A percentile compares a stretch with the other conserved stretches of the same genome.
Conservation (phyloP, 208 protist genomes). For the Trypanosoma avium region DNA sequence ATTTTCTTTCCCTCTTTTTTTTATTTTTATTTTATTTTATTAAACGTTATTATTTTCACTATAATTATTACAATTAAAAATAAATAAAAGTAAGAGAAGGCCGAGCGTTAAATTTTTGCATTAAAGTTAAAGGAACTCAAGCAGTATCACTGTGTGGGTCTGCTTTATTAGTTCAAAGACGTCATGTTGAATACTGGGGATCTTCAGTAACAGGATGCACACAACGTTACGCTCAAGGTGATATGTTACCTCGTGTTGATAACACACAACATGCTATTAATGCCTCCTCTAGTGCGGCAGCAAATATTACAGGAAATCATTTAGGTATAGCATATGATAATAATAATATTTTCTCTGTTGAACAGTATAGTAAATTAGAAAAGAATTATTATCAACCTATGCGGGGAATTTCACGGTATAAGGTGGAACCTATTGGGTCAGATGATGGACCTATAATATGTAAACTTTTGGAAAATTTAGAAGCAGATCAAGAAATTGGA, state of each 20-base stretch:
- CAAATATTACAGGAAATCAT: constrained; percentile 72
- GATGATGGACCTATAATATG: constrained; percentile 44
- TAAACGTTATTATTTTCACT: too few relatives aligned
- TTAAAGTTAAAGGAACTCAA: too few relatives aligned
- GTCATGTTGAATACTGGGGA: constrained; percentile 85
- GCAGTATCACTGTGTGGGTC: too few relatives aligned
- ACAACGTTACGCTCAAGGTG: constrained; percentile 82
- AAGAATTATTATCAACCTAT: constrained; percentile 76
- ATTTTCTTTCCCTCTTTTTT: too few relatives aligned
- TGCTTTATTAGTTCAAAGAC: constrained; percentile 46
- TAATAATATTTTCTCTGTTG: constrained; percentile 74
- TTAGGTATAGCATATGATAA: constrained; percentile 74
- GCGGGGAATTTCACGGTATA: constrained; percentile 63
- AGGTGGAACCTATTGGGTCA: constrained; percentile 45
- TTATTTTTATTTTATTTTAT: too few relatives aligned
- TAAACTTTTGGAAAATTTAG: constrained; percentile 54
- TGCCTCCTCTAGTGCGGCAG: constrained; percentile 54
- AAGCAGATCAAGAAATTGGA: constrained; percentile 30
- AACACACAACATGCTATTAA: constrained; percentile 66
- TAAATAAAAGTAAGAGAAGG: too few relatives aligned
- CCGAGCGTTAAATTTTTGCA: too few relatives aligned
- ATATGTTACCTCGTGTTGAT: constrained; percentile 74
- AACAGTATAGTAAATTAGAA: constrained; percentile 59
- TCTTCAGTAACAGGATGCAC: constrained; percentile 71
- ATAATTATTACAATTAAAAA: too few relatives aligned